Conservation (phyloP, 345 rosid genomes). For the Moricandia moricandioides region DNA sequence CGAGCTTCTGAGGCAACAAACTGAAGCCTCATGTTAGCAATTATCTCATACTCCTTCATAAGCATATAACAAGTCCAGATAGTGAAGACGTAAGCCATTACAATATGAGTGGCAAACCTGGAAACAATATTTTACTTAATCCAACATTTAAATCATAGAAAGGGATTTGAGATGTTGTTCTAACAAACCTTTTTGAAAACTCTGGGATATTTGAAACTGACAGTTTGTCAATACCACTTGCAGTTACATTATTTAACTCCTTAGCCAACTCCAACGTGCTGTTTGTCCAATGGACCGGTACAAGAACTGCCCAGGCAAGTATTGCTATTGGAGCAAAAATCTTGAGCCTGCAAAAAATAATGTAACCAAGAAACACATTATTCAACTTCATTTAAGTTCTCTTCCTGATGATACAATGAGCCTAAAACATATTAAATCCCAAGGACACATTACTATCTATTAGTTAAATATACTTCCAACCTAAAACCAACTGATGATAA, state of each 20-base stretch:
- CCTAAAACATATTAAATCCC: no score
- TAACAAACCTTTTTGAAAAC: conserved; percentile 58
- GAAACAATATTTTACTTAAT: background rate
- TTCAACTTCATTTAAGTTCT: no score
- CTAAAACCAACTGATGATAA: no score
- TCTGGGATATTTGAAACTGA: conserved; percentile 77
- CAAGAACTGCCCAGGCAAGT: conserved; percentile 73
- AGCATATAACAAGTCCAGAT: conserved; percentile 87
- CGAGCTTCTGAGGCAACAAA: conserved; percentile 79
- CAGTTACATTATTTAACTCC: conserved; percentile 51
- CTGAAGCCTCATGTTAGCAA: conserved; percentile 79
- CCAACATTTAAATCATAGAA: background rate
- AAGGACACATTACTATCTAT: no score
- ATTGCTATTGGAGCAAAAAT: conserved; percentile 75
- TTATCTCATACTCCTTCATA: conserved; percentile 72
- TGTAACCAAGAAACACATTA: background rate
- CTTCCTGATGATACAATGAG: no score
- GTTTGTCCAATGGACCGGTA: conserved; percentile 79
- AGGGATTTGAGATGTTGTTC: background rate
- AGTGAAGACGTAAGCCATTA: conserved; percentile 82
- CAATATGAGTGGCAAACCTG: conserved; percentile 83
- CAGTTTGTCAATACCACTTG: conserved; percentile 85
- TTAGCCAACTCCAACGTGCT: conserved; percentile 39
- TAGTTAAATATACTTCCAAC: no score
- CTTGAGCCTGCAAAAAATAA: conserved; percentile 60